These are phyloP conservation scores for Xylariomycetidae sp. DNA, from an alignment of 2,329 filamentous ascomycete genomes.

Conservation along the genomic window DNA sequence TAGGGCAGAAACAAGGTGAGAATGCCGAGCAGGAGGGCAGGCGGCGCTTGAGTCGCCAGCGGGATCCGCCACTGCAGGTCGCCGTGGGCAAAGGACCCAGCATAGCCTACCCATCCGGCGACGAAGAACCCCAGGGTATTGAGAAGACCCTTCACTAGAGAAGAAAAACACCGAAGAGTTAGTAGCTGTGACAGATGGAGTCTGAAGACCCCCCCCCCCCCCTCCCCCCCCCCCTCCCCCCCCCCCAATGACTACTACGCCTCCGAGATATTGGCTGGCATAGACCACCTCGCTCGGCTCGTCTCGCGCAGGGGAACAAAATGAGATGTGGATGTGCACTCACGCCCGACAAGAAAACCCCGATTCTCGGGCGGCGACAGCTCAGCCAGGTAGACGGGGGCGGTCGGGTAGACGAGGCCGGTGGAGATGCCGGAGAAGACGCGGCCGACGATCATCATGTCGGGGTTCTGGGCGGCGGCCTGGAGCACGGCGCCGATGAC, in stretches of 20 bases:
- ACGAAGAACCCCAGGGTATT: constrained; percentile 32
- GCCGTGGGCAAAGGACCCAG: constrained; percentile 25
- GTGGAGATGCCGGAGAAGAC: constrained; percentile 19
- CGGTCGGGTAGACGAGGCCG: constrained; percentile 18
- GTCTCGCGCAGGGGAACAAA: no score
- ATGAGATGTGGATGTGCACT: no score
- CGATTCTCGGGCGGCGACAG: constrained; percentile 20
- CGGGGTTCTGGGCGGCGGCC: constrained; percentile 14
- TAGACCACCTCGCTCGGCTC: no score
- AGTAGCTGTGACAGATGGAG: no score
- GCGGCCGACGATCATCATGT: constrained; percentile 25
- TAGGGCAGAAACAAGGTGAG: constrained; percentile 19
- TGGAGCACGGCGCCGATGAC: constrained; percentile 26
- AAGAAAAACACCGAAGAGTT: no score
- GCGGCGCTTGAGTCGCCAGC: constrained; percentile 27
- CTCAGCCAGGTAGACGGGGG: constrained; percentile 24
- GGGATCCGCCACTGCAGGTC: constrained; percentile 30
- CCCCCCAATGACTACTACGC: no score
- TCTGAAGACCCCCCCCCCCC: no score
- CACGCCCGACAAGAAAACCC: constrained; percentile 24
- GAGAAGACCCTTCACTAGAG: constrained; percentile 30
- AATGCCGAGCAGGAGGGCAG: constrained; percentile 14
- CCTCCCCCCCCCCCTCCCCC: no score
- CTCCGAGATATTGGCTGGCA: no score
- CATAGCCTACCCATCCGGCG: constrained; percentile 37